Base-by-base conservation (phyloP, 495 filamentous ascomycete species). In the Mytilinidion resinicola region DNA sequence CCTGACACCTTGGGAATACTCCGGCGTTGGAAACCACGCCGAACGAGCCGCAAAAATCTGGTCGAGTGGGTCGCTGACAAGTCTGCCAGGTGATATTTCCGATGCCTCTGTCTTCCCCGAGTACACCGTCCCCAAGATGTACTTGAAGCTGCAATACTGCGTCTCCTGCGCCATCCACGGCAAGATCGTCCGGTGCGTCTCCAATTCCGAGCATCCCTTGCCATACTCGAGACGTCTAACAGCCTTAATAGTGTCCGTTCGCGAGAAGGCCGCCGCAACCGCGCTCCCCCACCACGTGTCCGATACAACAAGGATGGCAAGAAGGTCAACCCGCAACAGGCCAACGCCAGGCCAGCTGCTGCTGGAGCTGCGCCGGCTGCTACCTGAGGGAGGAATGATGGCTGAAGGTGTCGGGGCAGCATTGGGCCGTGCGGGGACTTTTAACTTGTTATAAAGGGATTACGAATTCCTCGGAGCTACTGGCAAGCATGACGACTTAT, bases 221-320 rank as follows among this genome's bases (percentile, higher is more conserved):
- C 19, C 17, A 53, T 17, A 8, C 21, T 55, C 1, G 43, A 68
- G 60, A 48, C 60, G 35, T 51, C 66, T 59, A 55, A 56, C 42
- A 4, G 19, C 10, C 15, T 15, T 6, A n/a, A 64, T 66, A 97
- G 93, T 86, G 93, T 99, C 75, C 93, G 93, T 68, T 97, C 95
- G 60, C 84, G 90, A 68, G 92, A 88, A 78, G 93, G 93, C 66
- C 91, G 93, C 74, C 92, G 95, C 77, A 99, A 99, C 87, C 87
- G 93, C 77, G 93, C 93, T 70, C 93, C 93, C 67, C 93, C 93
- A 67, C 93, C 93, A 69, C 82, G 93, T 67, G 90, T 97, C 69
- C 82, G 93, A 66, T 99, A 95, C 87, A 99, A 99, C 86, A 97
- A 97, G 86, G 93, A 99, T 75, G 93, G 93, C 81, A 99, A 99